Base-by-base conservation (phyloP, 192 early-diverging fungal genomes). In the Umbelopsis sp. region DNA sequence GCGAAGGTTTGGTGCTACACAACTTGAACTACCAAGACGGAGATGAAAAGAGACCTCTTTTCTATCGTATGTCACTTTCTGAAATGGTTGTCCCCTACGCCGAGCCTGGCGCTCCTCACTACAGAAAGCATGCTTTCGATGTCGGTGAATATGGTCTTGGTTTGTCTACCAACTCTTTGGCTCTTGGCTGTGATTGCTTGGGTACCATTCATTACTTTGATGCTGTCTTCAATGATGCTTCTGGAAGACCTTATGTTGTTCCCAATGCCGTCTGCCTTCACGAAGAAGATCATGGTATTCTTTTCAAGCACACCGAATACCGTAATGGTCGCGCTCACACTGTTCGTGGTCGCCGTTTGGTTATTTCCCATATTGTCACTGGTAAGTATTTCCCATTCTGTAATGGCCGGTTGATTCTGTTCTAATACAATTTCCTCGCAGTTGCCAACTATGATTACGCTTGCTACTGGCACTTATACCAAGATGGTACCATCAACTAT, bases 201-300 rank as follows among this genome's bases (percentile, higher is more conserved):
- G 78, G 78, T 64, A 74, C 78, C 23, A 80, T 80, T 50, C 70
- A 80, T 23, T 80, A 80, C 71, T 80, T 80, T 70, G 78, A 80
- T 68, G 78, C 78, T 21, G 10, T 37, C 45, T 75, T 80, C 68
- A 75, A 80, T 33, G 73, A 80, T 50, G 74, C 75, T 16, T 46
- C 71, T 9, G 78, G 78, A 35, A 67, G 69, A 58, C 78, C 78
- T 21, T 80, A 58, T 46, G 48, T 37, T 49, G 74, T 80, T 16
- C 78, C 78, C 45, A 74, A 75, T 21, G 78, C 78, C 48, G 49
- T 80, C n/a, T 80, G 78, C 70, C 66, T 80, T 25, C 78, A 80
- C 35, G 78, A 80, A 67, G 78, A 80, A 64, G 78, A 80, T 35
- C 67, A 72, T 33, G 78, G 78, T 66, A 64, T 80, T 22, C 64